These are phyloP conservation scores for Balakata baccata DNA, from an alignment of 345 rosid genomes.

Conservation along the genomic window DNA sequence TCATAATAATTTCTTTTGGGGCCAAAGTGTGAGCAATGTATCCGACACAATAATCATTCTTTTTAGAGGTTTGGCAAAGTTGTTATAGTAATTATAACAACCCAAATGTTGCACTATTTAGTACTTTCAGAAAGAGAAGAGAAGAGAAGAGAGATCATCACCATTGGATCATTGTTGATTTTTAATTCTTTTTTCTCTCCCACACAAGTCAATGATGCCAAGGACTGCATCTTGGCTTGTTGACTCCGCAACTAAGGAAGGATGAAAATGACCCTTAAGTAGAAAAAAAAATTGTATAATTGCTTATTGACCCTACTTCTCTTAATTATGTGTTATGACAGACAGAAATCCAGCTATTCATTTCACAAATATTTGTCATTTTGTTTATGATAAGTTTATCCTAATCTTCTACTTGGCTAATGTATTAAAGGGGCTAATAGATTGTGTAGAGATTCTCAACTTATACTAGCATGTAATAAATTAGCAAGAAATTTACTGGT, in stretches of 20 bases:
- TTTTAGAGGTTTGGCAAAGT: constrained; percentile 31
- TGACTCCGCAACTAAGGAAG: constrained; percentile 50
- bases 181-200: background rate
- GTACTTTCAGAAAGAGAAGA: constrained; percentile 35
- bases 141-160: constrained; percentile 10
- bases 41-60: constrained; percentile 44
- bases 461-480: no score
- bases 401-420: no score
- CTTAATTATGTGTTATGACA: background rate
- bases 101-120: constrained; percentile 41
- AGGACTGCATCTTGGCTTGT: constrained; percentile 43
- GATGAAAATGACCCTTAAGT: constrained; percentile 23
- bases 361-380: background rate
- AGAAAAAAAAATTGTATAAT: background rate
- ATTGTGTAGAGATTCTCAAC: no score
- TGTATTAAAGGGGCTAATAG: no score
- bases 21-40: constrained; percentile 16
- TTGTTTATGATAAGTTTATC: no score
- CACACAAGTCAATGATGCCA: constrained; percentile 42
- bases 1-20: constrained; percentile 11
- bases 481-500: no score
- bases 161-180: background rate
- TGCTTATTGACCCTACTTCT: constrained; percentile 24
- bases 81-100: constrained; percentile 30
- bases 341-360: background rate